Percentiles rank a stretch among this genome's conserved stretches.
phyloP scores from a whole-genome alignment of 2,329 filamentous ascomycete species.

The Trichoderma asperellum region DNA sequence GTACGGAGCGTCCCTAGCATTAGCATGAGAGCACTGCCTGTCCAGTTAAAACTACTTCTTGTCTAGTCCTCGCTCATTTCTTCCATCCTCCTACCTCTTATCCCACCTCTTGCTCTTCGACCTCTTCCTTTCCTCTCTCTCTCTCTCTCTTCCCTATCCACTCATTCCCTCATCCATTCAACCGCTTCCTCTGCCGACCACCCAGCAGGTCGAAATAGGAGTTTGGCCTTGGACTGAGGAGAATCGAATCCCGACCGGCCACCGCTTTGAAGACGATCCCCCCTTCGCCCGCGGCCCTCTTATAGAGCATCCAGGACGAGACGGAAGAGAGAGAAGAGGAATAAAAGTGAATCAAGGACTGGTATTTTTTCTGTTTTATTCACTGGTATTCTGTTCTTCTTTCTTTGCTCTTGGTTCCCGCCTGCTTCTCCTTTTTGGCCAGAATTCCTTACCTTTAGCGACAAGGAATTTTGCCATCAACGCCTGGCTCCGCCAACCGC shows the following conservation, averaged over 20 bases:
- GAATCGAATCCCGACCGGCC: slow-evolving; percentile 37
- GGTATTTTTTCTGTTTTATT: slow-evolving; percentile 42
- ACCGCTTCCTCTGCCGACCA: slow-evolving; percentile 51
- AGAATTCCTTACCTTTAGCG: slow-evolving; percentile 50
- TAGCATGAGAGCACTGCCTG: slow-evolving; percentile 21
- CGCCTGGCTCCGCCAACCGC: slow-evolving; percentile 37
- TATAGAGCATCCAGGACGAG: slow-evolving; percentile 38
- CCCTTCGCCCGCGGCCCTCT: slow-evolving; percentile 34
- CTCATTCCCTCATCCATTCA: slow-evolving; percentile 59
- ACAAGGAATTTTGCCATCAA: slow-evolving; percentile 45
- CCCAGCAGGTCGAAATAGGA: slow-evolving; percentile 41
- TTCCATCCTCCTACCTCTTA: slow-evolving; percentile 54
- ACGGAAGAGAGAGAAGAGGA: slow-evolving; percentile 33
- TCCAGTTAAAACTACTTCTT: slow-evolving; percentile 50
- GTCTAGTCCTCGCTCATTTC: slow-evolving; percentile 61
- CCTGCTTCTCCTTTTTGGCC: slow-evolving; percentile 28
- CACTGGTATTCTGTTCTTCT: slow-evolving; percentile 24
- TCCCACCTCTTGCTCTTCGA: slow-evolving; percentile 50
- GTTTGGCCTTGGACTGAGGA: slow-evolving; percentile 42
- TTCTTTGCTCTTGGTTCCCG: slow-evolving; percentile 17
- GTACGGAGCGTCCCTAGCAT: slow-evolving; percentile 4
- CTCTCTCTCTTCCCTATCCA: slow-evolving; percentile 49
- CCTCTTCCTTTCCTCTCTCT: slow-evolving; percentile 41
- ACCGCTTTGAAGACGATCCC: slow-evolving; percentile 34
- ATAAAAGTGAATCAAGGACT: slow-evolving; percentile 42